Conservation (phyloP, 2,329 filamentous ascomycete species). For the Microcyclosporella mali region DNA sequence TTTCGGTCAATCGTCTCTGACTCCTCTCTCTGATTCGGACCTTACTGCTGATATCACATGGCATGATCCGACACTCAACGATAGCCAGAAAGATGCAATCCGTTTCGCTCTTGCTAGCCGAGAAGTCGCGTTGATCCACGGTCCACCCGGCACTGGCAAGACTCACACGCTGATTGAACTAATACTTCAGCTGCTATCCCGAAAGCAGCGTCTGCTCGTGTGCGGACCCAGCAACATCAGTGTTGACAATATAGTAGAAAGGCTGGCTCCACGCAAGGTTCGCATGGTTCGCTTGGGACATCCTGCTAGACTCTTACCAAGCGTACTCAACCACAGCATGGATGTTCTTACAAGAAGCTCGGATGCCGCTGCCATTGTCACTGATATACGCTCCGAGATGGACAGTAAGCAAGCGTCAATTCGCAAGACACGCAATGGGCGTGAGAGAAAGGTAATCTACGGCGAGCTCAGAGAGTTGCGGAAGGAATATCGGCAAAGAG, state of each 20-base stretch:
- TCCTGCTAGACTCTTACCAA: slow-evolving; percentile 81
- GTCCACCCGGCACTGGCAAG: slow-evolving; percentile 92
- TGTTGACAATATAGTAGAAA: slow-evolving; percentile 96
- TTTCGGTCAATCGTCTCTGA: slow-evolving; percentile 53
- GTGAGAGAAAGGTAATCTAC: slow-evolving; percentile 76
- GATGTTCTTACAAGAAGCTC: slow-evolving; percentile 87
- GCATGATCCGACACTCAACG: slow-evolving; percentile 52
- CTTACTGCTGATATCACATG: slow-evolving; percentile 44
- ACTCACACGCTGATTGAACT: slow-evolving; percentile 94
- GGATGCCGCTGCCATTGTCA: slow-evolving; percentile 81
- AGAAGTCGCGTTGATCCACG: slow-evolving; percentile 86
- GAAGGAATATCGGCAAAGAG: slow-evolving; percentile 75
- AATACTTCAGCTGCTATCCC: slow-evolving; percentile 79
- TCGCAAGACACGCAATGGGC: slow-evolving; percentile 74
- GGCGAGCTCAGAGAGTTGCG: slow-evolving; percentile 75
- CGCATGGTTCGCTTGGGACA: slow-evolving; percentile 87
- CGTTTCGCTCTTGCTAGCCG: slow-evolving; percentile 76
- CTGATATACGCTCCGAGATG: slow-evolving; percentile 86
- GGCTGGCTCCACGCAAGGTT: slow-evolving; percentile 75
- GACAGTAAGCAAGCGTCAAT: slow-evolving; percentile 85
- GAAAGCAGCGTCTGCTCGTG: slow-evolving; percentile 71
- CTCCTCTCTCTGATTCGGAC: slow-evolving; percentile 42
- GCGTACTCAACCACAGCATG: slow-evolving; percentile 80
- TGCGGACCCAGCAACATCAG: slow-evolving; percentile 96
- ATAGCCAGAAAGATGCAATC: slow-evolving; percentile 58